A percentile compares a stretch with the other conserved stretches of the same genome.
Conservation (phyloP, 2,329 filamentous ascomycete species). For the Talaromyces funiculosus region DNA sequence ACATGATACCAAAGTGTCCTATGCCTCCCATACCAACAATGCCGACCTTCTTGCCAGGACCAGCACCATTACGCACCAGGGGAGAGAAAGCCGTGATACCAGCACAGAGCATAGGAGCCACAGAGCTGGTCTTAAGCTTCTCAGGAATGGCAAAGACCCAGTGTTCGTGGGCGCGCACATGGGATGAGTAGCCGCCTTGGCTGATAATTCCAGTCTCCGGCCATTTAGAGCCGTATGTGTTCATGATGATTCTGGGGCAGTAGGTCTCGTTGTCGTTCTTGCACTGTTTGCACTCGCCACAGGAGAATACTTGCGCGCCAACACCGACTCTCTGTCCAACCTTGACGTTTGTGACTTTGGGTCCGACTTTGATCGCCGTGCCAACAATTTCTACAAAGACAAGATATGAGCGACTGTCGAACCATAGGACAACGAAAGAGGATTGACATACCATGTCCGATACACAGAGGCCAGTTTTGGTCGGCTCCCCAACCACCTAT, state of each 20-base stretch:
- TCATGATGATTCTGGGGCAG: constrained; percentile 49
- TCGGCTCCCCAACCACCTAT: constrained; percentile 48
- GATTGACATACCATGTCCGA: constrained; percentile 42
- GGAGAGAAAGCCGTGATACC: constrained; percentile 48
- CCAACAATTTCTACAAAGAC: constrained; percentile 58
- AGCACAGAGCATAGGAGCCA: constrained; percentile 33
- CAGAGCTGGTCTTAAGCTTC: constrained; percentile 24
- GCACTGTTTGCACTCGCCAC: constrained; percentile 60
- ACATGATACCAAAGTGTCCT: constrained; percentile 64
- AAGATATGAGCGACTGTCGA: background rate
- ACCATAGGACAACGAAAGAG: background rate
- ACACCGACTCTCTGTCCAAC: constrained; percentile 62
- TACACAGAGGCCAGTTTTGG: constrained; percentile 48
- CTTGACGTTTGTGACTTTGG: constrained; percentile 58
- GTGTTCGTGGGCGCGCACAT: constrained; percentile 30
- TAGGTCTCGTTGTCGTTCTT: constrained; percentile 64
- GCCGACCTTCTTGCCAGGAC: constrained; percentile 62
- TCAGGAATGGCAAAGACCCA: constrained; percentile 36
- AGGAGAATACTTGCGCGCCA: constrained; percentile 62
- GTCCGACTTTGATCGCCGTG: constrained; percentile 60
- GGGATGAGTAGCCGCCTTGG: constrained; percentile 29
- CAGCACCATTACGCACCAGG: constrained; percentile 51
- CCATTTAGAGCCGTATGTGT: constrained; percentile 51
- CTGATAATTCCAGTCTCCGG: constrained; percentile 58
- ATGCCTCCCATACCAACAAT: constrained; percentile 67